Conservation (phyloP, 768 basidiomycete species). For the Hericium alpestre region DNA sequence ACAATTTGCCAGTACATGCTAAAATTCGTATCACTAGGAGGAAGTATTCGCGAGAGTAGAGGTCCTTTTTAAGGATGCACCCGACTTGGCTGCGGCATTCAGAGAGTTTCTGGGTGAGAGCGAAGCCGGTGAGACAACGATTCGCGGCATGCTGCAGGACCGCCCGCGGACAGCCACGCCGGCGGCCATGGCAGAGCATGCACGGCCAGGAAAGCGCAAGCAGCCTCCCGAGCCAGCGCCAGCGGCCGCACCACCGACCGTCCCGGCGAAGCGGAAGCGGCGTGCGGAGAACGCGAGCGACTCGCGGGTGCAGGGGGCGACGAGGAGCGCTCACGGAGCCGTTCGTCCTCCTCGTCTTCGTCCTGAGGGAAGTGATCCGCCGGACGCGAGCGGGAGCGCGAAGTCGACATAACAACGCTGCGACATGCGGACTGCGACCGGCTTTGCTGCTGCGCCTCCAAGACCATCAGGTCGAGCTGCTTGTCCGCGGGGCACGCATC, state of each 20-base stretch:
- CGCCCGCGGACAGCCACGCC: conserved; percentile 12
- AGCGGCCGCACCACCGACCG: neutral
- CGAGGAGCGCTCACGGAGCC: neutral
- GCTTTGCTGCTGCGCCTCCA: conserved; percentile 27
- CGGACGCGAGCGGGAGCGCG: conserved; percentile 6
- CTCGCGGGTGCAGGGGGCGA: neutral
- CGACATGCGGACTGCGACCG: neutral
- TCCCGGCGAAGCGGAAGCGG: conserved; percentile 63
- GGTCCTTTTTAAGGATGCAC: conserved; percentile 61
- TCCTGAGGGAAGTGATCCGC: conserved; percentile 5
- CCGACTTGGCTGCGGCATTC: conserved; percentile 66
- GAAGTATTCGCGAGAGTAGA: conserved; percentile 64
- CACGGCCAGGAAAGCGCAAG: conserved; percentile 28
- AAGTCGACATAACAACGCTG: neutral
- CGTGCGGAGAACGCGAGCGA: neutral
- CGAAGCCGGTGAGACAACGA: neutral
- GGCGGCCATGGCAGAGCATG: conserved; percentile 23
- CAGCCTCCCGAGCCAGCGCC: conserved; percentile 7
- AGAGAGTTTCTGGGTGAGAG: conserved; percentile 52
- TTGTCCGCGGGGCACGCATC: conserved; percentile 22
- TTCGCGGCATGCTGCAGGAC: conserved; percentile 13
- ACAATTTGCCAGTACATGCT: conserved; percentile 8
- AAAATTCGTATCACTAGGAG: conserved; percentile 27
- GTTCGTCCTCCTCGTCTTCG: neutral
- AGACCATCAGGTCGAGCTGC: conserved; percentile 19